Percentiles rank a stretch among this genome's conserved stretches.
Evolutionary conservation across 768 basidiomycete genomes (phyloP).

Genomic region (Leccinum imitatum): DNA sequence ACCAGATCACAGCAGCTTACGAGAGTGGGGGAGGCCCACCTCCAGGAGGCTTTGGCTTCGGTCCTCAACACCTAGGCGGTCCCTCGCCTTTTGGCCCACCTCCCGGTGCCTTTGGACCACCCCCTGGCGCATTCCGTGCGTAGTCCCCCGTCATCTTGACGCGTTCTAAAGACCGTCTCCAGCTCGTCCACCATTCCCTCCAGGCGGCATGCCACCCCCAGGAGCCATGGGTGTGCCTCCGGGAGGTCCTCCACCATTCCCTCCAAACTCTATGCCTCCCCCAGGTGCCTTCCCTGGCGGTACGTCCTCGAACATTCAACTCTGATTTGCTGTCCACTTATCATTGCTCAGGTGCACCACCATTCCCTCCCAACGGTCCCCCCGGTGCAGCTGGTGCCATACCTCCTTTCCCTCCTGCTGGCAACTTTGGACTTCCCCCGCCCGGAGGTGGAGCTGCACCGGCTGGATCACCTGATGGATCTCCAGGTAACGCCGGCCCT

Average conservation of each 20-base stretch:
- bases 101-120: constrained; percentile 39
- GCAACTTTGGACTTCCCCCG: constrained; percentile 36
- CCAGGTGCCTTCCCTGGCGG: constrained; percentile 51
- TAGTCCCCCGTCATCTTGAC: neutral
- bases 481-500: constrained; percentile 44
- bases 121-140: constrained; percentile 33
- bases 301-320: constrained; percentile 27
- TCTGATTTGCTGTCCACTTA: constrained; percentile 2
- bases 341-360: constrained; percentile 39
- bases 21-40: constrained; percentile 85
- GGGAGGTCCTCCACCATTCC: constrained; percentile 72
- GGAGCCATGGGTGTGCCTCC: constrained; percentile 53
- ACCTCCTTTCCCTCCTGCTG: constrained; percentile 32
- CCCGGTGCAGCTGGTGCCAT: constrained; percentile 34
- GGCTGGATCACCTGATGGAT: constrained; percentile 38
- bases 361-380: constrained; percentile 48
- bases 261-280: constrained; percentile 54
- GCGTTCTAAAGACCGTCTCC: constrained; percentile 11
- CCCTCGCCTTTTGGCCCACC: constrained; percentile 55
- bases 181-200: constrained; percentile 74
- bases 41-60: constrained; percentile 84
- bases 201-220: constrained; percentile 49
- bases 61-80: constrained; percentile 71
- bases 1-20: constrained; percentile 94
- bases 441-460: constrained; percentile 45